These are phyloP conservation scores for Beta corolliflora DNA, from an alignment of 179 eudicot genomes.

Conservation along the genomic window DNA sequence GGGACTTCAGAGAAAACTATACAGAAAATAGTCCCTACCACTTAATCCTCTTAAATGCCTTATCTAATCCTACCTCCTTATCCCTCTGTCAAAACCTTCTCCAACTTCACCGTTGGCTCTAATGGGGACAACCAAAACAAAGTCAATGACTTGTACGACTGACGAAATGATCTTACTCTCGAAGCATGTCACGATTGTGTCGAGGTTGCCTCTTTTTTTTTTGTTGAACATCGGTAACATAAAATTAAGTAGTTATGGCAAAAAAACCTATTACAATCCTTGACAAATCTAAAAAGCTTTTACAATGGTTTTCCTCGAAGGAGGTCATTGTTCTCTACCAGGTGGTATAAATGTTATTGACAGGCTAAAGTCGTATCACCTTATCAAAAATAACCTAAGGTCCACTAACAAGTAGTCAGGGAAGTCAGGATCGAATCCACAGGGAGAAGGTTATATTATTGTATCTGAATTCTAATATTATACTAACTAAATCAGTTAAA, in stretches of 20 bases:
- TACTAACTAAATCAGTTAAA: too few relatives aligned
- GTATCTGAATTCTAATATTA: too few relatives aligned
- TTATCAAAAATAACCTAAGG: too few relatives aligned
- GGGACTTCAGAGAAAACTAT: neutral
- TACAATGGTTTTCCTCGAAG: neutral
- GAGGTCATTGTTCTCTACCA: neutral
- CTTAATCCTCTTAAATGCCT: constrained; percentile 3
- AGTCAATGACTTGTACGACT: neutral
- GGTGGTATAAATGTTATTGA: too few relatives aligned
- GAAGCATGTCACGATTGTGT: neutral
- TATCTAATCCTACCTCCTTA: constrained; percentile 3
- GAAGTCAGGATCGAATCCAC: too few relatives aligned
- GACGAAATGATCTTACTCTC: neutral
- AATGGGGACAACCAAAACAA: neutral
- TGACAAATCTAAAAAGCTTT: neutral
- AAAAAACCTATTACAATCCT: too few relatives aligned
- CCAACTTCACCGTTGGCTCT: neutral
- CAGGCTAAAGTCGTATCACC: too few relatives aligned
- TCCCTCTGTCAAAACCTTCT: neutral
- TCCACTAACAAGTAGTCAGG: too few relatives aligned
- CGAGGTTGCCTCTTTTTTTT: neutral
- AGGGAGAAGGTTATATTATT: too few relatives aligned
- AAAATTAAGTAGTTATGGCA: too few relatives aligned
- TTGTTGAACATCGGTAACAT: too few relatives aligned
- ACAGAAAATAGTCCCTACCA: constrained; percentile 1